phyloP scores from a whole-genome alignment of 116 monocot species.

The Thalassia testudinum region DNA sequence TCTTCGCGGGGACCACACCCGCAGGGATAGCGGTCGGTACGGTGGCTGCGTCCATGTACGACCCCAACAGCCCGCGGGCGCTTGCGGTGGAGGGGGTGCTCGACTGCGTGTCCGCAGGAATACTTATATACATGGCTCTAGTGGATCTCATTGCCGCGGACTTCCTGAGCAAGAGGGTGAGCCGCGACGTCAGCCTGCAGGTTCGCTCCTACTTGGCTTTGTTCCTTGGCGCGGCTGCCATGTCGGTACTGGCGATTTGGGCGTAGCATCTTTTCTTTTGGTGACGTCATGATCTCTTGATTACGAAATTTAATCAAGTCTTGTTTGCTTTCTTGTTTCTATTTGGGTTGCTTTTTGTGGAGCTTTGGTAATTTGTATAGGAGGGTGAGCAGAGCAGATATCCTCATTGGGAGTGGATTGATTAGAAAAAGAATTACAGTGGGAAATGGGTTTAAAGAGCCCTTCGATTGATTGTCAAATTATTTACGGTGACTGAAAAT shows the following conservation, averaged over 20 bases:
- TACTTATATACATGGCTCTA: conserved; percentile 80
- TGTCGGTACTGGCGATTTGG: conserved; percentile 42
- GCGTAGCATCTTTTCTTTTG: no score
- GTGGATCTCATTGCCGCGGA: conserved; percentile 75
- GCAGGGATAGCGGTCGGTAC: conserved; percentile 38
- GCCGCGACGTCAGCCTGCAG: conserved; percentile 23
- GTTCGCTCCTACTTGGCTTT: conserved; percentile 29
- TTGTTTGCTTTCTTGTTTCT: no score
- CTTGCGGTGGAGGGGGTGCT: conserved; percentile 56
- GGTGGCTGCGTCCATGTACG: conserved; percentile 26
- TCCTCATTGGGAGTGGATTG: no score
- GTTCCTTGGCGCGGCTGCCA: conserved; percentile 41
- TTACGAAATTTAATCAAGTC: no score
- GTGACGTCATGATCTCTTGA: no score
- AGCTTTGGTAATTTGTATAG: no score
- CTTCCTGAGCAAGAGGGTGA: conserved; percentile 34
- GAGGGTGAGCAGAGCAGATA: no score
- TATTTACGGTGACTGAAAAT: no score
- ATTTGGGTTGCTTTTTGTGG: no score
- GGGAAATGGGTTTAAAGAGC: no score
- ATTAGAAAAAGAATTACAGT: no score
- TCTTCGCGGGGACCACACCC: conserved; percentile 71
- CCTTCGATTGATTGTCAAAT: no score
- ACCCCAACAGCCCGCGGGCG: conserved; percentile 40
- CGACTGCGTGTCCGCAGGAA: conserved; percentile 56